Evolutionary conservation across 495 filamentous ascomycete species (phyloP), one percentile per base, ranked within the genome.

Genomic region (Trichocladium uniseriatum): DNA sequence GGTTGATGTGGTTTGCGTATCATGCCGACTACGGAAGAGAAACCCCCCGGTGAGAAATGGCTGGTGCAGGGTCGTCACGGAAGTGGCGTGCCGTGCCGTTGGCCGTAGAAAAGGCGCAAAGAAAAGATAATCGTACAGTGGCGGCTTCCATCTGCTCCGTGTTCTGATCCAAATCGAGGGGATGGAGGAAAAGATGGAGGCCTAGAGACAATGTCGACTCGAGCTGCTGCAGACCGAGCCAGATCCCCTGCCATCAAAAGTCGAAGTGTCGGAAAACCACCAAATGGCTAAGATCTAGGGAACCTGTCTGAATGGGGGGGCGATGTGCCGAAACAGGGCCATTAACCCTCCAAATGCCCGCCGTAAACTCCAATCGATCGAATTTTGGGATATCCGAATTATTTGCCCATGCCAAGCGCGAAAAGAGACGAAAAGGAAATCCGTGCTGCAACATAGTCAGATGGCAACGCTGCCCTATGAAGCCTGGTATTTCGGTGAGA

Each of bases 311-410:
- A 54, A 42, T 50, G 52, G 44, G 38, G 51, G n/a, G n/a, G 53
- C 53, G 60, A 63, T 51, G 28, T 51, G 62, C 59, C 50, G 63
- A 56, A 59, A 55, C 55, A 55, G 52, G 56, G 59, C 61, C 56
- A 58, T 55, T 43, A 58, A 64, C 56, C 63, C 51, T 51, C 59
- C 59, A 49, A 59, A 54, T 56, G 41, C 57, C 58, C 61, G 61
- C 61, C 63, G 61, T 52, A 16, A 66, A 66, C 63, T 64, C 63
- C 63, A 57, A 61, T 61, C 58, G 62, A 64, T 56, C 56, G 62
- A 51, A 53, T 62, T 66, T 66, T 66, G 51, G 61, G 63, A 62
- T 60, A 64, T 64, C 61, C 63, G 61, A 57, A 55, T 65, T 66
- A 45, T 40, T 57, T 57, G 49, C 55, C 63, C 63, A 56, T 60